Conservation (phyloP, 2,329 filamentous ascomycete genomes). For the Botrytis byssoidea region DNA sequence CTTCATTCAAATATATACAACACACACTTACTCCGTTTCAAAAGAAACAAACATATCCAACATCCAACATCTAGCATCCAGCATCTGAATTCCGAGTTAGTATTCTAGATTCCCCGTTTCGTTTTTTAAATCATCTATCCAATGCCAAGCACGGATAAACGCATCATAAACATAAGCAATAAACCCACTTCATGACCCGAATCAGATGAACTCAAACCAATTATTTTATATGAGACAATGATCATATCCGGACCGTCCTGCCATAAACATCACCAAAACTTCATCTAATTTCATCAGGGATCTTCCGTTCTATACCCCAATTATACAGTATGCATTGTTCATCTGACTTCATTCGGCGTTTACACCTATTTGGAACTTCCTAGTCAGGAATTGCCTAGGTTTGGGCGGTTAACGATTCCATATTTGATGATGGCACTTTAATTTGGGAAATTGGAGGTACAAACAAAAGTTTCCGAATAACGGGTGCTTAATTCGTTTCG, state of each 20-base stretch:
- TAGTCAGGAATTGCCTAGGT: background rate
- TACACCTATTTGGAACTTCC: background rate
- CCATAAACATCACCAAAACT: slow-evolving; percentile 13
- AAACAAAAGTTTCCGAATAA: slow-evolving; percentile 5
- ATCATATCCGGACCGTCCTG: slow-evolving; percentile 24
- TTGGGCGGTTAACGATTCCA: slow-evolving; percentile 14
- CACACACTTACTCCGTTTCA: background rate
- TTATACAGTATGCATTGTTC: slow-evolving; percentile 6
- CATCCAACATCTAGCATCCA: background rate
- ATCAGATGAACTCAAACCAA: slow-evolving; percentile 16
- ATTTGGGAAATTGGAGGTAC: slow-evolving; percentile 20
- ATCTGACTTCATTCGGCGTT: slow-evolving; percentile 9
- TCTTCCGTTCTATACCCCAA: background rate
- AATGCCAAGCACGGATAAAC: slow-evolving; percentile 11
- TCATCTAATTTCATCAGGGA: slow-evolving; percentile 14
- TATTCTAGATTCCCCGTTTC: background rate
- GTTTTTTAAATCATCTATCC: slow-evolving; percentile 4
- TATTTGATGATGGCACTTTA: slow-evolving; percentile 13
- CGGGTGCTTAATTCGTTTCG: background rate
- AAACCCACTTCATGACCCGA: background rate
- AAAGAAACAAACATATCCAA: background rate
- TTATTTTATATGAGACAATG: slow-evolving; percentile 15
- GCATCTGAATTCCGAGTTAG: background rate
- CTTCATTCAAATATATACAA: slow-evolving; percentile 3
- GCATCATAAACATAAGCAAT: slow-evolving; percentile 7